Base-by-base conservation (phyloP, 2,329 filamentous ascomycete genomes). In the Diaporthe sp. region DNA sequence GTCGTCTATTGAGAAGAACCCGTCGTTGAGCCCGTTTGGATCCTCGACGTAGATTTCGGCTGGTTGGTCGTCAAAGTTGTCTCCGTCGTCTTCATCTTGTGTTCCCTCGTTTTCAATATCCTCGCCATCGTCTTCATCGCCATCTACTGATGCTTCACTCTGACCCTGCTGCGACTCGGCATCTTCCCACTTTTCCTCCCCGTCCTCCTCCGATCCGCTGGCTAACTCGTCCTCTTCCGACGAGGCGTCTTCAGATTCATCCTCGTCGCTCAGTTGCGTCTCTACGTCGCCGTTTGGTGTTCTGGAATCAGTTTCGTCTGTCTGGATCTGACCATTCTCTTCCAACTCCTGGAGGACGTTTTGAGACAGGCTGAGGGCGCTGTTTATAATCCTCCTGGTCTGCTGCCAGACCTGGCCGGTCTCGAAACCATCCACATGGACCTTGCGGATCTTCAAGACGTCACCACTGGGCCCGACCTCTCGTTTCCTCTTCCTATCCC, bases 1-100 rank as follows among this genome's bases (percentile, higher is more conserved):
- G 76, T 97, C 92, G 80, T 98, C 96, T 80, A 99, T 96, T 22
- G 95, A 98, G 86, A 99, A 99, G 86, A 99, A 99, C 7, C 95
- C 96, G 81, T 99, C 97, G 81, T 99, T 98, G 44, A 99, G 90
- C 9, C 95, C 95, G 81, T 97, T 89, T 5, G 92, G 92, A 81
- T 98, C 95, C 79, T 92, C 88, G 12, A 92, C 86, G 76, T 93
- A 93, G 53, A 90, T 89, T 67, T 89, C 89, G 1, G 85, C 83
- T 6, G 86, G 83, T 3, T 89, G 88, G 0, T 89, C 87, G 0
- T 87, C 87, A 0, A 84, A 83, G 1, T 86, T 85, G 1, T 87
- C 85, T 0, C 84, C 84, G 4, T 86, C 84, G 0, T 85, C 82
- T 4, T 84, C 84, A 15, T 42, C 61, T 9, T 42, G 49, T 7